Evolutionary conservation across 2,329 filamentous ascomycete species (phyloP), one percentile per base, ranked within the genome.

Genomic region (Colletotrichum acutatum): DNA sequence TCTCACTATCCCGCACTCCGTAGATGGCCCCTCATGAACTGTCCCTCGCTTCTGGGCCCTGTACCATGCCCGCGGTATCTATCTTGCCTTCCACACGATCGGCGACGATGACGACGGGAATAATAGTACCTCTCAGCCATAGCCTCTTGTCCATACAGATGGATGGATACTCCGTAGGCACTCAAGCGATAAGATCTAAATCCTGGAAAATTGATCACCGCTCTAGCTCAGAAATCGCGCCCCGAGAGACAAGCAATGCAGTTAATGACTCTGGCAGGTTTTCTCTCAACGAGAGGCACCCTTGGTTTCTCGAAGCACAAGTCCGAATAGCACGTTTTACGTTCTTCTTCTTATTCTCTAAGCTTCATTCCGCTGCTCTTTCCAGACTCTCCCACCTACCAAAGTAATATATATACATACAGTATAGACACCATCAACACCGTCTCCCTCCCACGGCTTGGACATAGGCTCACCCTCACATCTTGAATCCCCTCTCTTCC

Each of bases 1-100:
- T 71, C 32, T n/a, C 37, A 19, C 68, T 37, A 42, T 42, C 37
- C 37, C 37, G n/a, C n/a, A n/a, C n/a, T n/a, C n/a, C n/a, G n/a
- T n/a, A n/a, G n/a, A n/a, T n/a, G n/a, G n/a, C n/a, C n/a, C n/a
- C n/a, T n/a, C n/a, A 49, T 9, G 7, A 49, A 19, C 32, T 9
- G 42, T n/a, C 6, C 8, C 19, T n/a, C 42, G 42, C 42, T 49
- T 19, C 19, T 49, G 19, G 19, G 9, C 42, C 42, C 42, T 19
- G 42, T 49, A 49, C 42, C 42, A 49, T 9, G 6, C 6, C 42
- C 42, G 19, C 42, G 42, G 42, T 49, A 49, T 49, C 19, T 34
- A 1, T 12, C 32, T 34, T 34, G 32, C 32, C 32, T 34, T 34
- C 32, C 32, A 34, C 11, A 34, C 11, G 32, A 34, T 34, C 32